phyloP scores from a whole-genome alignment of 768 basidiomycete genomes.

The Dacryopinax spathularia region DNA sequence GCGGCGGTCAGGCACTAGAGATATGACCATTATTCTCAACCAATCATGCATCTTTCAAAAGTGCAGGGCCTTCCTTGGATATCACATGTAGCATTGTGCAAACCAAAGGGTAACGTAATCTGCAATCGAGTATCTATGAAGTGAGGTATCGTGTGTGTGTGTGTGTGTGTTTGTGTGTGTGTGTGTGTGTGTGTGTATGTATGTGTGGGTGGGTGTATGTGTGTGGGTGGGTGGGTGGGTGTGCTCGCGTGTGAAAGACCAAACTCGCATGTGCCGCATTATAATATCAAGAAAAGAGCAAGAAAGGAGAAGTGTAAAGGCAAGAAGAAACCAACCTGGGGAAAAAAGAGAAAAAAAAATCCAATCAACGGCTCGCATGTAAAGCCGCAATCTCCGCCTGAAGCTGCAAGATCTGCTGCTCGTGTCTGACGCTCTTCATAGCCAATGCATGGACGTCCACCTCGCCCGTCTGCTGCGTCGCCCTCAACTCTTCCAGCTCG shows the following conservation, averaged over 20 bases:
- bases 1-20: neutral
- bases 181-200: too few species aligned
- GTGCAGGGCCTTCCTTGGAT: slow-evolving; percentile 1
- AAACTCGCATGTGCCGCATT: too few species aligned
- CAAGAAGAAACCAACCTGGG: neutral
- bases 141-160: too few species aligned
- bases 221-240: too few species aligned
- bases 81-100: slow-evolving; percentile 5
- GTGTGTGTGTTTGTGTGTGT: too few species aligned
- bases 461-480: neutral
- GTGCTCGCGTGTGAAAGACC: too few species aligned
- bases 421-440: neutral
- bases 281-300: too few species aligned
- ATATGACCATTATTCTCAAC: neutral
- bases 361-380: neutral
- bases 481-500: neutral
- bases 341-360: neutral
- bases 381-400: neutral
- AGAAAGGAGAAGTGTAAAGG: neutral
- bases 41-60: neutral
- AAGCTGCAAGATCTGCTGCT: neutral
- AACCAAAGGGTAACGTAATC: slow-evolving; percentile 2
- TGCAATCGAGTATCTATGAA: neutral
- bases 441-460: neutral
- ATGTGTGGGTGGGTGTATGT: too few species aligned